Percentiles rank a stretch among this genome's conserved stretches.
Evolutionary conservation across 2,329 filamentous ascomycete genomes (phyloP).

Genomic region (Penicillium sp.): DNA sequence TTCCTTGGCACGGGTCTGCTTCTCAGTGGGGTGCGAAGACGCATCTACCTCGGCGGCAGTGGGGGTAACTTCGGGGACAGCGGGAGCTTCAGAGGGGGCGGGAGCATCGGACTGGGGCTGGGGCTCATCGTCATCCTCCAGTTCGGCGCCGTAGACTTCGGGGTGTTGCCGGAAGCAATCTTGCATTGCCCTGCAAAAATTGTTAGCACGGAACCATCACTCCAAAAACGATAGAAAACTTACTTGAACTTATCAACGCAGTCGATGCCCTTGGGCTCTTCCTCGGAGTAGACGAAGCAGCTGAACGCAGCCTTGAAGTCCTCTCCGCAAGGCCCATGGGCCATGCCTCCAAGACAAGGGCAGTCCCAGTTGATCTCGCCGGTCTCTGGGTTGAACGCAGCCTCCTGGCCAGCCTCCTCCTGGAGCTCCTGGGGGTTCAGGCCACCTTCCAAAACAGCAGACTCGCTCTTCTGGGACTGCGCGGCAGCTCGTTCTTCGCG

Average conservation of each 20-base stretch:
- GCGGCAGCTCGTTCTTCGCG: slow-evolving; percentile 29
- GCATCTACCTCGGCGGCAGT: slow-evolving; percentile 27
- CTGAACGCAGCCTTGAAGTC: slow-evolving; percentile 95
- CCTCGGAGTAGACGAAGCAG: slow-evolving; percentile 93
- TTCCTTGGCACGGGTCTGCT: slow-evolving; percentile 25
- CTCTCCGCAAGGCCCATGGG: slow-evolving; percentile 89
- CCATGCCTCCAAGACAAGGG: slow-evolving; percentile 96
- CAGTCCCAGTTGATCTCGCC: slow-evolving; percentile 99
- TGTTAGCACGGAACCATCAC: slow-evolving; percentile 27
- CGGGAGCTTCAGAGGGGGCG: slow-evolving; percentile 30
- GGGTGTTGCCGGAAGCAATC: slow-evolving; percentile 92
- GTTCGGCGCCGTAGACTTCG: slow-evolving; percentile 85
- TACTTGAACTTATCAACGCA: slow-evolving; percentile 98
- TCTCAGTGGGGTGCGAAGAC: slow-evolving; percentile 26
- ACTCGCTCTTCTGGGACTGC: slow-evolving; percentile 9
- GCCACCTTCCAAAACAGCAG: slow-evolving; percentile 19
- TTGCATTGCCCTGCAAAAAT: slow-evolving; percentile 75
- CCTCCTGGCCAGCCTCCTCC: slow-evolving; percentile 79
- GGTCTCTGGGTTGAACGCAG: slow-evolving; percentile 96
- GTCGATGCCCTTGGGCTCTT: slow-evolving; percentile 96
- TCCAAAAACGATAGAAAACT: slow-evolving; percentile 35
- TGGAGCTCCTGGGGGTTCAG: slow-evolving; percentile 60
- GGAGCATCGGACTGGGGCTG: slow-evolving; percentile 37
- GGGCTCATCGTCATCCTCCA: slow-evolving; percentile 67
- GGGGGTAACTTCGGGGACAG: slow-evolving; percentile 20